Evolutionary conservation across 2,329 filamentous ascomycete species (phyloP), one percentile per base, ranked within the genome.

Genomic region (Clathrospora elynae): DNA sequence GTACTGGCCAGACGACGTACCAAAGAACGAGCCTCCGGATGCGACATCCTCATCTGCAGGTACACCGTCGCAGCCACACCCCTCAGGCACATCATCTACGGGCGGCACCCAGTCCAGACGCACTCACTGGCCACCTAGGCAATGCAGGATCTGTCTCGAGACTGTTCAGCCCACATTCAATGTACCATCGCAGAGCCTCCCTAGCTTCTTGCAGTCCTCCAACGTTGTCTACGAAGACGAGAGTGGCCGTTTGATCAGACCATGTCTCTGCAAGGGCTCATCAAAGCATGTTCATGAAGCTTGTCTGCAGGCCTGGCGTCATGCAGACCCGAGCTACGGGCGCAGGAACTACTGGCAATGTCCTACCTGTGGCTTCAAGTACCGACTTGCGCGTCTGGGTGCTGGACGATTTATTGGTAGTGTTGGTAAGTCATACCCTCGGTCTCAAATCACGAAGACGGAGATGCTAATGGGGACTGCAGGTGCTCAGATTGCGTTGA

Each of bases 231-330:
- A 95, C 62, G 79, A 85, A 36, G 91, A 88, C 16, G 82, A 87
- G 49, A 87, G 85, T 52, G 79, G 86, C 19, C 85, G 90, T 35
- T 76, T 99, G 18, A 81, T 97, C 58, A 87, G 87, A 39, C 93
- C 93, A 23, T 99, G 93, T 77, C 84, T 86, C 72, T 99, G 93
- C 79, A 95, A 89, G 73, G 93, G 93, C 37, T 89, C 88, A 25
- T 88, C 92, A 58, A 88, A 88, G 73, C 96, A 95, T 71, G 90
- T 97, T 16, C 93, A 99, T 69, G 90, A 96, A 70, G 87, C 84
- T 19, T 99, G 93, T 64, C 77, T 99, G 34, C 83, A 87, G 61
- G 78, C 82, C 8, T 97, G 91, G 90, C 83, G 93, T 56, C 79
- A 85, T 51, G 80, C 88, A 29, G 83, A 90, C 63, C 86, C 88